Evolutionary conservation across 352 stramenopile species (phyloP), one percentile per base, ranked within the genome.

Genomic region (Phytopythium mirpurense): DNA sequence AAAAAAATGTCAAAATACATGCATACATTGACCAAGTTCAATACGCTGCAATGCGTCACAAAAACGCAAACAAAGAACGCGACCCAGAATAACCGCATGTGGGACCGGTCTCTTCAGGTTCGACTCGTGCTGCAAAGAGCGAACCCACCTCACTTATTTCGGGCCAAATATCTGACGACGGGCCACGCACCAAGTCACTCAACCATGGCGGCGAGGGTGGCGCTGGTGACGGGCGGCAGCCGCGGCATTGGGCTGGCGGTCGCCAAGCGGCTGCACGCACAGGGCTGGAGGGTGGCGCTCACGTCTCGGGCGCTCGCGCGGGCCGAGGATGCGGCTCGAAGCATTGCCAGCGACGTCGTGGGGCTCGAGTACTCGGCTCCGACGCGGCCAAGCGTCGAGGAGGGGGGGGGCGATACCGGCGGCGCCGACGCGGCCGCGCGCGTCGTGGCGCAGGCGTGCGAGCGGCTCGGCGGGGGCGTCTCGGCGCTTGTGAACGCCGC

Each of bases 241-340:
- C 69, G 78, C 29, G 83, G 83, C 60, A 93, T 93, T 52, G 83
- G 83, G 58, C 81, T 88, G 37, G 78, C 80, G 11, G 65, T 93
- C 26, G 80, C 81, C 19, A 65, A 67, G 46, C 68, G 88, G 63
- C 74, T 93, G 42, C 68, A 85, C 54, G 60, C 29, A 27, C 56
- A 70, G 27, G 83, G 81, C 24, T 93, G 80, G 81, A 60, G 68
- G 31, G 83, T 91, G 31, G 83, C 83, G 9, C 61, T 92, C 47
- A 91, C 83, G 14, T 90, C 78, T 34, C 72, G 80, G 1, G 63
- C 80, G n/a, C 42, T 84, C 26, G 37, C 56, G 23, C 77, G 83
- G 14, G 80, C 83, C 10, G 58, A 80, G 29, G 57, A 74, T 34
- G 80, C 83, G 0, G 78, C 78, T 0, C 41, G 55, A n/a, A 54